Evolutionary conservation across 345 rosid genomes (phyloP).

Genomic region (Lumnitzera littorea): DNA sequence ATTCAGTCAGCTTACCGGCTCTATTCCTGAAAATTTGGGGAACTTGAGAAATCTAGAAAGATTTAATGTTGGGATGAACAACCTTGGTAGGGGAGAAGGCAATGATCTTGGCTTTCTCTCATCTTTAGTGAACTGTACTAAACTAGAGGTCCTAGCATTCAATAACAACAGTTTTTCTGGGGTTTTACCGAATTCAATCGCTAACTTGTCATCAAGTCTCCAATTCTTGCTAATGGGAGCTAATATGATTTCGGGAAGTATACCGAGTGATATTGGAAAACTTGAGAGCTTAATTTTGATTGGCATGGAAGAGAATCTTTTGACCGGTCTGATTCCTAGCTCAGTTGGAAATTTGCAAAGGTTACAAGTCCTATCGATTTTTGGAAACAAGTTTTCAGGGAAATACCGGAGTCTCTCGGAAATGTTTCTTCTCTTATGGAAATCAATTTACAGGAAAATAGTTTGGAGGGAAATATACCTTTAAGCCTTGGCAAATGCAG

Average conservation of each 20-base stretch:
- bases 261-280: slow-evolving; percentile 14
- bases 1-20: slow-evolving; percentile 7
- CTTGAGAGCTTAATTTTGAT: slow-evolving; percentile 7
- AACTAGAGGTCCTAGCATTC: slow-evolving; percentile 16
- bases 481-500: slow-evolving; percentile 20
- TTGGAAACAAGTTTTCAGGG: slow-evolving; percentile 22
- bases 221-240: slow-evolving; percentile 12
- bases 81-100: slow-evolving; percentile 13
- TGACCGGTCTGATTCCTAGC: slow-evolving; percentile 16
- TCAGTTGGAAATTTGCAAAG: slow-evolving; percentile 14
- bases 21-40: slow-evolving; percentile 23
- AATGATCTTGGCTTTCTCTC: slow-evolving; percentile 20
- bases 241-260: slow-evolving; percentile 17
- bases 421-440: slow-evolving; percentile 21
- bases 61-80: slow-evolving; percentile 15
- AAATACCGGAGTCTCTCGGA: slow-evolving; percentile 28
- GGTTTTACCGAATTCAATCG: slow-evolving; percentile 9
- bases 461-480: slow-evolving; percentile 31
- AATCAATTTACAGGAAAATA: slow-evolving; percentile 15
- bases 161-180: slow-evolving; percentile 15
- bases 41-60: slow-evolving; percentile 9
- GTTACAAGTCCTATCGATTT: slow-evolving; percentile 19
- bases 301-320: slow-evolving; percentile 16
- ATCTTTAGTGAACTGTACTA: slow-evolving; percentile 21
- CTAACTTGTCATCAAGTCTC: slow-evolving; percentile 17